Conservation (phyloP, 768 basidiomycete species). For the Lactarius tabidus region DNA sequence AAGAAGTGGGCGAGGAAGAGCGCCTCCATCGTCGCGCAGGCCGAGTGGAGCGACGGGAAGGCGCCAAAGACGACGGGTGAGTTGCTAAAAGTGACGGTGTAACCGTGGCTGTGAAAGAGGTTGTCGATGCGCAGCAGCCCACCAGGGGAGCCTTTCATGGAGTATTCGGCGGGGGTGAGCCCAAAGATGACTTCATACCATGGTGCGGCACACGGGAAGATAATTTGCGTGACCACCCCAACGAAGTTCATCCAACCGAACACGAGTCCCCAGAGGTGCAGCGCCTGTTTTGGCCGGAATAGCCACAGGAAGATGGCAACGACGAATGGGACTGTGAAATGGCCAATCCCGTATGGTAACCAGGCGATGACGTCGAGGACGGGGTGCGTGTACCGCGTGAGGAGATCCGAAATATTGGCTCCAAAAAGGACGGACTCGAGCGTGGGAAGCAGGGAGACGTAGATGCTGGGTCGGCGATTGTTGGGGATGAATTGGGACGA, state of each 20-base stretch:
- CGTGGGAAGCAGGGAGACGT: conserved; percentile 90
- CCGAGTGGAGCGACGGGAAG: conserved; percentile 92
- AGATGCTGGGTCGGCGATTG: conserved; percentile 72
- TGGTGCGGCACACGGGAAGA: conserved; percentile 90
- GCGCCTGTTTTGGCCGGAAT: conserved; percentile 73
- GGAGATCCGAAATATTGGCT: conserved; percentile 95
- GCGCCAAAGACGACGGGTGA: conserved; percentile 96
- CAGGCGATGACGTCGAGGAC: conserved; percentile 90
- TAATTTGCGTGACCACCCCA: conserved; percentile 84
- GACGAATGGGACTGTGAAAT: conserved; percentile 84
- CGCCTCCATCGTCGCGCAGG: conserved; percentile 85
- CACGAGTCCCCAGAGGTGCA: conserved; percentile 79
- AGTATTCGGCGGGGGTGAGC: conserved; percentile 90
- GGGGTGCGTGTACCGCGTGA: conserved; percentile 92
- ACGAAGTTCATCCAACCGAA: conserved; percentile 93
- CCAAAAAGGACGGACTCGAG: conserved; percentile 94
- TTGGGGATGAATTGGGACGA: conserved; percentile 82
- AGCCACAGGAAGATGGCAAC: conserved; percentile 86
- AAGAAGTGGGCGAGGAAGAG: conserved; percentile 95
- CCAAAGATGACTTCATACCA: conserved; percentile 99
- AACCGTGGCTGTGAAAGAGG: conserved; percentile 71
- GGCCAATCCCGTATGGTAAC: conserved; percentile 94
- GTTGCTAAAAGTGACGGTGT: conserved; percentile 75
- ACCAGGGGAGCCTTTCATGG: conserved; percentile 88
- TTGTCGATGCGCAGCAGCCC: conserved; percentile 91